Evolutionary conservation across 2,329 filamentous ascomycete genomes (phyloP), one percentile per base, ranked within the genome.

Genomic region (Aspergillus costaricaensis): DNA sequence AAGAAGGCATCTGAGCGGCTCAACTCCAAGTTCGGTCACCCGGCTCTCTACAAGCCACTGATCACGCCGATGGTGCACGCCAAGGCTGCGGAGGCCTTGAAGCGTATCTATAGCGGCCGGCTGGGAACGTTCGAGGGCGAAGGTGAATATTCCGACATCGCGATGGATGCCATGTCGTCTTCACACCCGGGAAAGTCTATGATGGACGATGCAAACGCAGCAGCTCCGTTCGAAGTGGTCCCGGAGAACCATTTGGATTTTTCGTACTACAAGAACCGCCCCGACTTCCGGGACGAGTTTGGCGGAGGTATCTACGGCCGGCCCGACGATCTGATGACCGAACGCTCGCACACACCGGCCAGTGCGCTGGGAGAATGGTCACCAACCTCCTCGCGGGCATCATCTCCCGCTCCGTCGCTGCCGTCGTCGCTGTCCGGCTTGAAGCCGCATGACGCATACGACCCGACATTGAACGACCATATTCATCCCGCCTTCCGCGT

Each of bases 61-160:
- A 93, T 94, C 68, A 96, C 92, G 0, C 94, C 94, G 2, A 97
- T 98, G 93, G 94, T 98, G 3, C 90, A 96, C 69, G 90, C 91
- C 57, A 96, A 91, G 76, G 91, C 92, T 2, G 91, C 95, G 70
- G 92, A 95, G 61, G 84, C 95, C 43, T 83, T 99, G 9, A 88
- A 89, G n/a, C 86, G 90, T 47, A 84, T 99, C 53, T 97, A 97
- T 74, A 88, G 88, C 23, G 94, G 93, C 10, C 88, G 94, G 4
- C 79, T 96, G 2, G 83, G 82, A n/a, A 80, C 83, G 0, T 80
- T 82, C 58, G 72, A 73, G 19, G 63, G 66, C 17, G 65, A 65
- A 8, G 69, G 68, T 25, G 76, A 76, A 27, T 80, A 95, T 78
- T 93, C 91, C 30, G 93, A 96, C 70, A 89, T 91, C 71, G 85